phyloP scores from a whole-genome alignment of 2,329 filamentous ascomycete species.

The Nigrospora osmanthi region DNA sequence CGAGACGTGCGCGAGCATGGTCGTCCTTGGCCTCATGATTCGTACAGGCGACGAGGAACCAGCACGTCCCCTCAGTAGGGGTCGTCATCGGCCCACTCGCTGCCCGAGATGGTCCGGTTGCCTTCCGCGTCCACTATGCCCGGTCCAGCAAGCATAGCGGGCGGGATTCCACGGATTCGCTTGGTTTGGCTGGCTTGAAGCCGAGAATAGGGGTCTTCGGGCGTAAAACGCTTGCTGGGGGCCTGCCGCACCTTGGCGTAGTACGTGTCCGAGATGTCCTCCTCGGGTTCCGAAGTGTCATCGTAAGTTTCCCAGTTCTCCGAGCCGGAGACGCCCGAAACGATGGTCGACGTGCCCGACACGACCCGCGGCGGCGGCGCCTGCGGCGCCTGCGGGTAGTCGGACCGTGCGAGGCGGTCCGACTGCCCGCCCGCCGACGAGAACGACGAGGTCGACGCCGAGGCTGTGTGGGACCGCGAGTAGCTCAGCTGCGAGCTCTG shows the following conservation, averaged over 20 bases:
- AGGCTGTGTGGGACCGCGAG: constrained; percentile 23
- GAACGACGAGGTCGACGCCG: constrained; percentile 19
- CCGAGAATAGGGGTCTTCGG: constrained; percentile 35
- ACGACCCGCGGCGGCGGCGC: constrained; percentile 49
- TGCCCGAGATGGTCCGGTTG: constrained; percentile 55
- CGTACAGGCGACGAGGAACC: constrained; percentile 7
- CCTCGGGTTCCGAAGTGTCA: constrained; percentile 69
- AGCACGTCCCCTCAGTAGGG: constrained; percentile 33
- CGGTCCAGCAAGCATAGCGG: constrained; percentile 36
- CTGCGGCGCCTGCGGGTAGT: constrained; percentile 30
- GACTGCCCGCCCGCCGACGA: constrained; percentile 31
- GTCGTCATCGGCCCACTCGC: constrained; percentile 62
- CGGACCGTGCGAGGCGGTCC: constrained; percentile 21
- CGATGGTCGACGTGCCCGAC: constrained; percentile 60
- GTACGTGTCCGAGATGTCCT: constrained; percentile 70
- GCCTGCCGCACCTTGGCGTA: constrained; percentile 68
- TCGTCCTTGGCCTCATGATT: constrained; percentile 15
- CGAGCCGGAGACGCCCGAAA: constrained; percentile 62
- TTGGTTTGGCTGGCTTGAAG: constrained; percentile 38
- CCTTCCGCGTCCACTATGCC: constrained; percentile 48
- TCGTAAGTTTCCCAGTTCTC: constrained; percentile 99
- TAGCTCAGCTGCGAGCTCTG: constrained; percentile 13
- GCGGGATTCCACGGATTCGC: constrained; percentile 45
- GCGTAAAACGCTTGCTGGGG: constrained; percentile 55
- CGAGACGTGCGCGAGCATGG: no score